Percentiles rank a stretch among this genome's conserved stretches.
phyloP scores from a whole-genome alignment of 2,329 filamentous ascomycete species.

The Colletotrichum magnum region DNA sequence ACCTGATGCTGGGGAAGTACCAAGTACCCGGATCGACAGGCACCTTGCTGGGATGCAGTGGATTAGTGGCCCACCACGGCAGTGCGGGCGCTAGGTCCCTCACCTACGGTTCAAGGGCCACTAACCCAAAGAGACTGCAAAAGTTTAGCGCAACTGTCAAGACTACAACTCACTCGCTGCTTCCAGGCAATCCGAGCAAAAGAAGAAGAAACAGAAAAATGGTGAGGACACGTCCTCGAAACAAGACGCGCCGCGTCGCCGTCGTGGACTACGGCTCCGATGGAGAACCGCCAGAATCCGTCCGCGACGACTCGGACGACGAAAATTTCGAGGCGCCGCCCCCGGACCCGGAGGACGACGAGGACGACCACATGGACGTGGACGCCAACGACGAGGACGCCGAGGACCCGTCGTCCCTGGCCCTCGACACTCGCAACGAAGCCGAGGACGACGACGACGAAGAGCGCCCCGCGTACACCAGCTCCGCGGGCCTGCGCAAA shows the following conservation, averaged over 20 bases:
- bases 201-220: neutral
- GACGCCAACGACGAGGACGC: slow-evolving; percentile 51
- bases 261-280: slow-evolving; percentile 36
- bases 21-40: too few relatives aligned
- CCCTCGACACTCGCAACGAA: slow-evolving; percentile 39
- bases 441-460: slow-evolving; percentile 50
- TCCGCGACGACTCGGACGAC: slow-evolving; percentile 42
- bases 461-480: slow-evolving; percentile 45
- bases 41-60: too few relatives aligned
- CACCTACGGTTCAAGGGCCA: too few relatives aligned
- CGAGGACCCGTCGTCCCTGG: slow-evolving; percentile 49
- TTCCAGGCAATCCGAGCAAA: too few relatives aligned
- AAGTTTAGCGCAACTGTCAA: too few relatives aligned
- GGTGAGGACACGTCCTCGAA: slow-evolving; percentile 33
- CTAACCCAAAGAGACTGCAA: too few relatives aligned
- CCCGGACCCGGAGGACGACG: slow-evolving; percentile 46
- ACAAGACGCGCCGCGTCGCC: slow-evolving; percentile 28
- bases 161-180: too few relatives aligned
- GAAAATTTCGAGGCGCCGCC: slow-evolving; percentile 42
- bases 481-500: slow-evolving; percentile 42
- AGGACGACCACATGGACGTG: slow-evolving; percentile 45
- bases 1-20: too few relatives aligned
- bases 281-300: slow-evolving; percentile 25
- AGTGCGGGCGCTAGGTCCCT: too few relatives aligned
- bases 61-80: too few relatives aligned